A percentile compares a stretch with the other conserved stretches of the same genome.
Evolutionary conservation across 1,284 basidiomycete species (phyloP).

Genomic region (Cutaneotrichosporon cyanovorans): DNA sequence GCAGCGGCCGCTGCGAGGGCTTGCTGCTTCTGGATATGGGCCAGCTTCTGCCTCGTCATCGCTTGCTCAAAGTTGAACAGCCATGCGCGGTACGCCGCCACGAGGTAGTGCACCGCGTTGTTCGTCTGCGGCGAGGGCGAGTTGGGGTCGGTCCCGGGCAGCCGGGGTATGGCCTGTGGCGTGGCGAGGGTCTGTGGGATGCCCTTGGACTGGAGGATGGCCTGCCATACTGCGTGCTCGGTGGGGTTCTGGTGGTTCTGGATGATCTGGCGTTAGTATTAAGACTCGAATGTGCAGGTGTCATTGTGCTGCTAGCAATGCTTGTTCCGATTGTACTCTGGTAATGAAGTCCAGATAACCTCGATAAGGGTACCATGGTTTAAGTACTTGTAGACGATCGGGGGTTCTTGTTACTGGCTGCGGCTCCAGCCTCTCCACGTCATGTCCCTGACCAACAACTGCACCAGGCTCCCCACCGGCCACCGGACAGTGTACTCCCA

Average conservation of each 20-base stretch:
- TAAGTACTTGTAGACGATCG: no score
- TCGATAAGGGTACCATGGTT: no score
- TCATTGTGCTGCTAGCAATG: no score
- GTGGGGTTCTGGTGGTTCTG: constrained; percentile 14
- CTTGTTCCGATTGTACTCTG: no score
- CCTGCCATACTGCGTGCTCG: constrained; percentile 27
- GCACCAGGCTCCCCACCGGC: no score
- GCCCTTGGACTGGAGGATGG: constrained; percentile 17
- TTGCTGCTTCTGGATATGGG: constrained; percentile 13
- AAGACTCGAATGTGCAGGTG: no score
- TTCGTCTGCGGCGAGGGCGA: constrained; percentile 22
- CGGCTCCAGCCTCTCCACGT: no score
- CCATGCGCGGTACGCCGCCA: constrained; percentile 32
- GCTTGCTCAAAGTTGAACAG: constrained; percentile 36
- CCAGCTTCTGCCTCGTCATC: constrained; percentile 22
- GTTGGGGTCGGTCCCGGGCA: constrained; percentile 16
- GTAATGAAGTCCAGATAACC: no score
- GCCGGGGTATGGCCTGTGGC: constrained; percentile 23
- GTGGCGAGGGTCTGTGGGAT: constrained; percentile 30
- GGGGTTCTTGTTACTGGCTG: no score
- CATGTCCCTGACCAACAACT: no score
- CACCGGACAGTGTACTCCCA: no score
- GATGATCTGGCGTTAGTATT: constrained; percentile 13
- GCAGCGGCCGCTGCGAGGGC: not conserved
- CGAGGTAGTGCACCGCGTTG: constrained; percentile 29